These are phyloP conservation scores for Diaporthe capsici DNA, from an alignment of 2,329 filamentous ascomycete species.

Conservation along the genomic window DNA sequence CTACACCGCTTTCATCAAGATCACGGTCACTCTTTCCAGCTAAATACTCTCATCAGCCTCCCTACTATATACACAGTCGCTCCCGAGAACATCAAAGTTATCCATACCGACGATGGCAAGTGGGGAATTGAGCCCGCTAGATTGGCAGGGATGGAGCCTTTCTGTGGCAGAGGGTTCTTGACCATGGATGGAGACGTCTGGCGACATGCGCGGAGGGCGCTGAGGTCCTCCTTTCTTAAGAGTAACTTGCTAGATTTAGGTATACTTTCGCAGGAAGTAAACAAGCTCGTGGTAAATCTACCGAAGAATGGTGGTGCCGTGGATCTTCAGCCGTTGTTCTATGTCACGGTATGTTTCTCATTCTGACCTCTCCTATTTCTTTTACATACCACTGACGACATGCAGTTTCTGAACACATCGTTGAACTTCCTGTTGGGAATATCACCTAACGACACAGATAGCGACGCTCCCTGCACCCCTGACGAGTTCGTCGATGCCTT, in stretches of 20 bases:
- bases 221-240: not conserved
- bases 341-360: not conserved
- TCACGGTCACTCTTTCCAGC: not conserved
- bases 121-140: not conserved
- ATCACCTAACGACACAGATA: not conserved
- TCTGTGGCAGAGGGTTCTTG: conserved; percentile 1
- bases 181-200: conserved; percentile 16
- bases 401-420: not conserved
- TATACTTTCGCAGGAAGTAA: not conserved
- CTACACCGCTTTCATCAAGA: not conserved
- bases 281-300: not conserved
- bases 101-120: not conserved
- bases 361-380: not conserved
- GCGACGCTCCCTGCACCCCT: not conserved
- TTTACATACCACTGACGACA: not conserved
- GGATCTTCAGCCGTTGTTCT: conserved; percentile 8
- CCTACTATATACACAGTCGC: conserved; percentile 6
- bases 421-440: not conserved
- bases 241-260: not conserved
- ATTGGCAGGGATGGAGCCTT: not conserved
- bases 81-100: not conserved
- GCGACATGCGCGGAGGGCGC: not conserved
- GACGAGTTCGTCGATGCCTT: not conserved
- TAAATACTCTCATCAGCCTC: not conserved
- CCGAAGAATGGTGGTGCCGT: not conserved